Evolutionary conservation across 2,329 filamentous ascomycete genomes (phyloP), one percentile per base, ranked within the genome.

Genomic region (Amylocarpus encephaloides): DNA sequence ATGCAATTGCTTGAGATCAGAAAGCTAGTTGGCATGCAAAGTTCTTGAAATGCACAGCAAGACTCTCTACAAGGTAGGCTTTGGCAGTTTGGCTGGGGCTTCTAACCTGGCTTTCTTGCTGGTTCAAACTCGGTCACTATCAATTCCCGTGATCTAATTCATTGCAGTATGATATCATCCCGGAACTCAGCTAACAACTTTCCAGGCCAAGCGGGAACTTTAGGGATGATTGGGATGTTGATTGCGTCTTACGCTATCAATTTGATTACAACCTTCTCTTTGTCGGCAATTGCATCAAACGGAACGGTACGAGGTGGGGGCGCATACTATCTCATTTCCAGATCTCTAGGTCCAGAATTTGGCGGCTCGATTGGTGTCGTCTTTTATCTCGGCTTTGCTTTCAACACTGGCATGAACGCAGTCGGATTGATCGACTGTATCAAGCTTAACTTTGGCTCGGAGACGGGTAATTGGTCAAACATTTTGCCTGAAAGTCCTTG

Each of bases 221-320:
- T 92, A 39, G 89, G 88, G 44, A 93, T 90, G 67, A 72, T 94
- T 64, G 85, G 80, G 44, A 78, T 93, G 67, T 78, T 95, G 52
- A 63, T 86, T 52, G 75, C 79, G 38, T 85, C 86, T n/a, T 95
- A 94, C 64, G 69, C 80, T 13, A 85, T 95, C 59, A 85, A 93
- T 64, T 74, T 93, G n/a, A 73, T 94, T 46, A 94, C 89, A 0
- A 88, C 86, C 0, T 81, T 94, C 62, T 94, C 88, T 2, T 78
- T 95, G 29, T 94, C 88, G 4, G 89, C 89, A 9, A 92, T 95
- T 61, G 89, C 89, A 32, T 91, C 88, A 2, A 95, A 95, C 66
- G 89, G 89, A 22, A 91, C 90, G 42, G 89, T 95, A 49, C 83
- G 88, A 60, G 89, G 88, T 12, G 89, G 89, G 12, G 89, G 89